Evolutionary conservation across 345 rosid genomes (phyloP).

Genomic region (Clausena lansium): DNA sequence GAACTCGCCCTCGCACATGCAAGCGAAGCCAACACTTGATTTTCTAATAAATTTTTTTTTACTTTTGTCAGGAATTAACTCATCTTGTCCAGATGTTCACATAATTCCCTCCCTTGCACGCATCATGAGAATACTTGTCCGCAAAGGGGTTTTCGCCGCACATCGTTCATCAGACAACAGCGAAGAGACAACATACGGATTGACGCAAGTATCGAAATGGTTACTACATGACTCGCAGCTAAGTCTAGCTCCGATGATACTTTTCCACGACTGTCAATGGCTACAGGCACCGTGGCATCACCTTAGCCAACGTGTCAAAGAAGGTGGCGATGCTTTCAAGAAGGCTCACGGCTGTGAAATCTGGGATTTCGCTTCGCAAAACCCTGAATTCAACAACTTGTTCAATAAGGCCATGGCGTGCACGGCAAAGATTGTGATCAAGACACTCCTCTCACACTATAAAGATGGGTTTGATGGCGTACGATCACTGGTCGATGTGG

Average conservation of each 20-base stretch:
- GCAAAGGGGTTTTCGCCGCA: constrained; percentile 28
- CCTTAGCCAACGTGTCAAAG: constrained; percentile 7
- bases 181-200: constrained; percentile 9
- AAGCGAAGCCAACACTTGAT: neutral
- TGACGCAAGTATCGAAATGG: constrained; percentile 27
- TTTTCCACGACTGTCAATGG: constrained; percentile 22
- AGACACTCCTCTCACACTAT: too few species aligned
- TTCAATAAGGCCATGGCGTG: too few species aligned
- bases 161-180: constrained; percentile 6
- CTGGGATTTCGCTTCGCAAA: constrained; percentile 2
- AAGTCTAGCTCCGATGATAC: constrained; percentile 30
- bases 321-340: constrained; percentile 7
- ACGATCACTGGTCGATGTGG: too few species aligned
- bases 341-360: neutral
- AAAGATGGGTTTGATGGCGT: too few species aligned
- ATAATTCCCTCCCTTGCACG: constrained; percentile 15
- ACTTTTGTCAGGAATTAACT: neutral
- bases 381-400: neutral
- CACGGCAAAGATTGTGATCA: too few species aligned
- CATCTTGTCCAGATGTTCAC: neutral
- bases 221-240: constrained; percentile 20
- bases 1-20: neutral
- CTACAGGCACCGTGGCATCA: constrained; percentile 22
- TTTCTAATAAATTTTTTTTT: neutral
- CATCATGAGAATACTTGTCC: constrained; percentile 40